Evolutionary conservation across 1,284 basidiomycete species (phyloP), one percentile per base, ranked within the genome.

Genomic region (Hypsizygus ulmarius): DNA sequence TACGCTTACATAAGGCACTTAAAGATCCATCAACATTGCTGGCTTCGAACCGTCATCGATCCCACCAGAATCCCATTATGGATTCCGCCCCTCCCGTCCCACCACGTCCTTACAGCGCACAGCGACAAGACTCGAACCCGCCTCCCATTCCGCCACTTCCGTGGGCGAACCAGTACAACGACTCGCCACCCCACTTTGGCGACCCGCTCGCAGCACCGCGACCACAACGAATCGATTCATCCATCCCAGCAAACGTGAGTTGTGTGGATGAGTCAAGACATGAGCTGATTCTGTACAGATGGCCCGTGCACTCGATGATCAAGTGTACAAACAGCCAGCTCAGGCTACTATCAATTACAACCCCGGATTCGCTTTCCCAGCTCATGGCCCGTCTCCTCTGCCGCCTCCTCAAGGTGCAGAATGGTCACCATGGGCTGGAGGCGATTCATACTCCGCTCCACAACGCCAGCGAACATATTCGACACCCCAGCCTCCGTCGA

Each of bases 141-240:
- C 61, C 61, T 18, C 60, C 61, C 9, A 43, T 61, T 34, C 61
- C 61, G 11, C 58, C 61, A 4, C 53, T 62, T 33, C 59, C 62
- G 2, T 55, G 42, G 19, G 55, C 60, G 40, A 43, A 59, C 14
- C 39, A 39, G 40, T 50, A 55, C 47, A 59, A 55, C 47, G 60
- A 63, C 12, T 63, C 63, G n/a, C 63, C 64, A 2, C 79, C 79
- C 16, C 79, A 81, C 51, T 80, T 75, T 48, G 75, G 75, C 53
- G 68, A 78, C 14, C 82, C 84, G 0, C 70, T 89, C 6, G 77
- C 76, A 5, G 85, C 86, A 0, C 87, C 87, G 3, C 72, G 80
- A n/a, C 82, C 86, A 0, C 80, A 84, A 52, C 74, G 79, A 45
- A 48, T 84, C 5, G 79, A 84, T 58, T 81, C 80, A 12, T 73